Evolutionary conservation across 352 stramenopile species (phyloP).

Genomic region (Phytophthora gonapodyides): DNA sequence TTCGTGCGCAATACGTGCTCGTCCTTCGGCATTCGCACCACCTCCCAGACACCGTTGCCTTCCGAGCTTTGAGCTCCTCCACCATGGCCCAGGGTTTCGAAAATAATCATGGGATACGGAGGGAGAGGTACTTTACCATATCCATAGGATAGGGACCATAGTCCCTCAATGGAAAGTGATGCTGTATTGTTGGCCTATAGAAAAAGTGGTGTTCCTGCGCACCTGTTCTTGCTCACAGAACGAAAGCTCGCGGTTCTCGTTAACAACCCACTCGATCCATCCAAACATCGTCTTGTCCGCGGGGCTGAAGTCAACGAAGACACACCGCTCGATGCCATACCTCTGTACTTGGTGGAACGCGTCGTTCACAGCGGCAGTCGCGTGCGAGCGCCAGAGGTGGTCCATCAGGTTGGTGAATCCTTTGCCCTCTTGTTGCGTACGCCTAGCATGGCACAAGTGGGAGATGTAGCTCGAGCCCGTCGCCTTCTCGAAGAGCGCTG

Average conservation of each 20-base stretch:
- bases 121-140: too few species aligned
- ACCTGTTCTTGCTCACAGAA: slow-evolving; percentile 1
- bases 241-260: neutral
- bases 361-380: neutral
- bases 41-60: slow-evolving; percentile 7
- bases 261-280: slow-evolving; percentile 1
- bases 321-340: neutral
- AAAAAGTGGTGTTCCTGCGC: neutral
- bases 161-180: too few species aligned
- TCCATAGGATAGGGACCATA: too few species aligned
- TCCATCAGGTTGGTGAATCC: neutral
- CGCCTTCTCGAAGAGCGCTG: too few species aligned
- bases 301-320: neutral
- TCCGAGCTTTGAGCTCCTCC: slow-evolving; percentile 8
- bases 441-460: too few species aligned
- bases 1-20: slow-evolving; percentile 18
- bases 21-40: neutral
- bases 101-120: too few species aligned
- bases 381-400: neutral
- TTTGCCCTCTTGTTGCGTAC: too few species aligned
- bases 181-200: too few species aligned
- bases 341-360: neutral
- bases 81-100: too few species aligned
- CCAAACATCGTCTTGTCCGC: neutral
- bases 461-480: too few species aligned